Evolutionary conservation across 345 rosid species (phyloP), one percentile per base, ranked within the genome.

Genomic region (Mangifera indica): DNA sequence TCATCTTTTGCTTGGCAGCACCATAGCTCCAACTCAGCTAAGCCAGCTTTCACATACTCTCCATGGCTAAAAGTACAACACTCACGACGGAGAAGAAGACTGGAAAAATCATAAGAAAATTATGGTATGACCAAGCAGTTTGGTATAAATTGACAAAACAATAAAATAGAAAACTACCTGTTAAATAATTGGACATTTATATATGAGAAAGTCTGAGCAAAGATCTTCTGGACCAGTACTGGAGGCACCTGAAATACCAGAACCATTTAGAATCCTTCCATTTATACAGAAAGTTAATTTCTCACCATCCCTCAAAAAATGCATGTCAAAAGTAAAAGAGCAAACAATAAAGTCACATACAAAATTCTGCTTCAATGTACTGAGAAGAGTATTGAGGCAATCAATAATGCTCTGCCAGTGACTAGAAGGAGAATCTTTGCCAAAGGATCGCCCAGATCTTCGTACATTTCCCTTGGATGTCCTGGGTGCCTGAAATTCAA

Each of bases 1-100:
- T 93, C 96, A 60, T 93, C 98, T 80, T 89, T 96, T 34, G 96
- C 93, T 82, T 89, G 96, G 80, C 90, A 86, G 61, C 96, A 93
- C 99, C 99, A 96, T 37, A 88, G 84, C 94, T 96, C 98, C 68
- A 96, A 83, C 86, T 93, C 98, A 53, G 99, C 99, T 79, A 96
- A 87, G 60, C 99, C 99, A 67, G 99, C 46, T 81, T 96, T 96
- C 40, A 96, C 97, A 76, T 84, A 91, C 80, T 95, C 99, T 46
- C 99, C 98, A 46, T 96, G 93, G 84, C 98, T 96, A 74, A 96
- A 96, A 76, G 98, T 93, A 84, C 99, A 96, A 20, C 99, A 96
- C 84, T 96, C 99, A 29, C 97, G 96, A 40, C 97, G 97, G 61
- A 96, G 82, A 66, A 96, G 99, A 72, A 96, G 93, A 80, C 98